A percentile compares a stretch with the other conserved stretches of the same genome.
phyloP scores from a whole-genome alignment of 2,329 filamentous ascomycete species.

The Harringtonia aguacate region DNA sequence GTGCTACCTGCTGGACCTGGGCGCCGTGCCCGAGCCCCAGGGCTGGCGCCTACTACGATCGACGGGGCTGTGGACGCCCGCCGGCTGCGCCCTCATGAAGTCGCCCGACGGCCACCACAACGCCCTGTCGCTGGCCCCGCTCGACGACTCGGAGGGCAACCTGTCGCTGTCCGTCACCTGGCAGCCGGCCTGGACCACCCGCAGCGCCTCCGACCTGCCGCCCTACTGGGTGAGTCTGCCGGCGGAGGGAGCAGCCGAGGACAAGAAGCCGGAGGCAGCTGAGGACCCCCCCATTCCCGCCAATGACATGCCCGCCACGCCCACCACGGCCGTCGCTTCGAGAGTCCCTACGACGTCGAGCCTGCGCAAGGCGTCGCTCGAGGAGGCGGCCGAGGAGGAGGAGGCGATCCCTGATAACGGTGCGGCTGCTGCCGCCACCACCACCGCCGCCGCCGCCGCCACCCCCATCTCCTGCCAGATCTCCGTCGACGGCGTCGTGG shows the following conservation, averaged over 20 bases:
- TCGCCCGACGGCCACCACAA: conserved; percentile 37
- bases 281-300: too few relatives aligned
- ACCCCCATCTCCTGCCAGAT: conserved; percentile 36
- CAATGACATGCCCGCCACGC: neutral
- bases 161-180: conserved; percentile 47
- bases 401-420: too few relatives aligned
- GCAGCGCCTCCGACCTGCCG: conserved; percentile 40
- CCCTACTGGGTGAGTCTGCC: conserved; percentile 48
- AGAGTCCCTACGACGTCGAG: neutral
- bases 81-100: conserved; percentile 44
- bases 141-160: conserved; percentile 51
- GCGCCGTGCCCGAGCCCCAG: conserved; percentile 47
- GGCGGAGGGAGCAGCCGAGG: conserved; percentile 11
- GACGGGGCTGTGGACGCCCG: conserved; percentile 50
- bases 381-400: too few relatives aligned
- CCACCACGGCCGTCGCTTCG: neutral
- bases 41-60: conserved; percentile 47
- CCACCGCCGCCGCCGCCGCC: conserved; percentile 13
- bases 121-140: conserved; percentile 40
- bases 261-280: neutral
- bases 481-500: conserved; percentile 32
- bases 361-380: too few relatives aligned
- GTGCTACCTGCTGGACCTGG: conserved; percentile 51
- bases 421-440: too few relatives aligned
- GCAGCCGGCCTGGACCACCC: conserved; percentile 41